These are phyloP conservation scores for Chenopodium album DNA, from an alignment of 148 eudicot genomes.

Conservation along the genomic window DNA sequence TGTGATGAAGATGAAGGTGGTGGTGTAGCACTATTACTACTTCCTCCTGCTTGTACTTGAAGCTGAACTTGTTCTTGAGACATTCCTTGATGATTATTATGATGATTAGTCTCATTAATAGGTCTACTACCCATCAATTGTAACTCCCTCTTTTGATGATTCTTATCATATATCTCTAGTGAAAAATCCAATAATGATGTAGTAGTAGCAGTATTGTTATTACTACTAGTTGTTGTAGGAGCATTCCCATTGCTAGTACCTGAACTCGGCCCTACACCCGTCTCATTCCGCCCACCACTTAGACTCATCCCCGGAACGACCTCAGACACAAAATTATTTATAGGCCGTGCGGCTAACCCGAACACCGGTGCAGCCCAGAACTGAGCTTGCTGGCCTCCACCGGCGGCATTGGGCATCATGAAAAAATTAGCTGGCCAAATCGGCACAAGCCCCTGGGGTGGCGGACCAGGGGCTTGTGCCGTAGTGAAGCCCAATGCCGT, in stretches of 20 bases:
- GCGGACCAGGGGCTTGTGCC: conserved; percentile 22
- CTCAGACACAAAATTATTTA: conserved; percentile 33
- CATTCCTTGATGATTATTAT: conserved; percentile 22
- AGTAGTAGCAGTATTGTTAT: background rate
- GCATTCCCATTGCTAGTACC: background rate
- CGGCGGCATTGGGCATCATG: conserved; percentile 27
- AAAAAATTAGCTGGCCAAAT: conserved; percentile 50
- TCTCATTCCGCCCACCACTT: background rate
- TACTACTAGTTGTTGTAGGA: background rate
- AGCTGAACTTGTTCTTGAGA: conserved; percentile 12
- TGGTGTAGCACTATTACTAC: background rate
- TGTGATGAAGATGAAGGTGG: conserved; percentile 21
- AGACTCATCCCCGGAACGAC: conserved; percentile 16
- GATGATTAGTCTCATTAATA: conserved; percentile 16
- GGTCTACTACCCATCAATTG: conserved; percentile 62
- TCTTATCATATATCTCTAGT: conserved; percentile 52
- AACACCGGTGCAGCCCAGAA: conserved; percentile 73
- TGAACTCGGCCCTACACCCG: conserved; percentile 4
- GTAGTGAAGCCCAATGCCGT: background rate
- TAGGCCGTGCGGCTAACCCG: conserved; percentile 44
- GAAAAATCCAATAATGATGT: conserved; percentile 53
- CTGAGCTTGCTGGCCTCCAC: conserved; percentile 47
- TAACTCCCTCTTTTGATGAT: conserved; percentile 48
- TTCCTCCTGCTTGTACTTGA: conserved; percentile 17
- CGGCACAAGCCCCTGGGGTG: conserved; percentile 56